phyloP scores from a whole-genome alignment of 768 basidiomycete species.

The Porphyrellus cyaneotinctus region DNA sequence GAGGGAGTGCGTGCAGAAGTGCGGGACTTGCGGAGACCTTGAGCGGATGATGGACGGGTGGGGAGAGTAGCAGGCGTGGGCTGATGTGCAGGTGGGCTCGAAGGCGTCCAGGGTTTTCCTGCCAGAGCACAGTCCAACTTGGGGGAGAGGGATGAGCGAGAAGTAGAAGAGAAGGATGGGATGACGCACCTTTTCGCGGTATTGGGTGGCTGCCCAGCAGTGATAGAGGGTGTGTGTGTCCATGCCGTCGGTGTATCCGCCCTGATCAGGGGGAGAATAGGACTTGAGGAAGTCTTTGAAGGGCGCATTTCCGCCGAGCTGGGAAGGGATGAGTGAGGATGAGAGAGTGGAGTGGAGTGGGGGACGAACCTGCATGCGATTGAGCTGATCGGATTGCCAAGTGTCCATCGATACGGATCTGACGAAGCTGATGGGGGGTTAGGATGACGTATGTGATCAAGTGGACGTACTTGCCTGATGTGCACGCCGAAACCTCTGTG shows the following conservation, averaged over 20 bases:
- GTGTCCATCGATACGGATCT: constrained; percentile 96
- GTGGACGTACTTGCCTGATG: constrained; percentile 49
- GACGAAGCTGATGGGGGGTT: constrained; percentile 59
- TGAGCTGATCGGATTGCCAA: constrained; percentile 87
- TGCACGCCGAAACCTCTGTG: constrained; percentile 95
- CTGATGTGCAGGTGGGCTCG: constrained; percentile 55
- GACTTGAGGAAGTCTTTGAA: constrained; percentile 76
- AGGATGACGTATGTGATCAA: not conserved
- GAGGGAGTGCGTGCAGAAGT: constrained; percentile 55
- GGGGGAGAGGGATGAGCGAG: constrained; percentile 17
- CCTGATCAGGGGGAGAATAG: constrained; percentile 61
- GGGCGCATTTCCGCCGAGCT: constrained; percentile 86
- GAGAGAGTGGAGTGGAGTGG: constrained; percentile 2
- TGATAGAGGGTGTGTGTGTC: constrained; percentile 78
- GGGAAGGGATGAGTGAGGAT: constrained; percentile 10
- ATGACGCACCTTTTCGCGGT: constrained; percentile 79
- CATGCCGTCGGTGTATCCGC: constrained; percentile 63
- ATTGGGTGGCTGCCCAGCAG: constrained; percentile 92
- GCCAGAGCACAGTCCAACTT: constrained; percentile 78
- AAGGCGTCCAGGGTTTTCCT: constrained; percentile 76
- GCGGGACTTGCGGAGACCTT: constrained; percentile 85
- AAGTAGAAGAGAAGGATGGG: not conserved
- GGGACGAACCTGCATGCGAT: constrained; percentile 76
- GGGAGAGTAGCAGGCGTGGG: constrained; percentile 38
- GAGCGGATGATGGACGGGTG: constrained; percentile 65